Percentiles rank a stretch among this genome's conserved stretches.
phyloP scores from a whole-genome alignment of 2,329 filamentous ascomycete species.

The Aureobasidium subglaciale region DNA sequence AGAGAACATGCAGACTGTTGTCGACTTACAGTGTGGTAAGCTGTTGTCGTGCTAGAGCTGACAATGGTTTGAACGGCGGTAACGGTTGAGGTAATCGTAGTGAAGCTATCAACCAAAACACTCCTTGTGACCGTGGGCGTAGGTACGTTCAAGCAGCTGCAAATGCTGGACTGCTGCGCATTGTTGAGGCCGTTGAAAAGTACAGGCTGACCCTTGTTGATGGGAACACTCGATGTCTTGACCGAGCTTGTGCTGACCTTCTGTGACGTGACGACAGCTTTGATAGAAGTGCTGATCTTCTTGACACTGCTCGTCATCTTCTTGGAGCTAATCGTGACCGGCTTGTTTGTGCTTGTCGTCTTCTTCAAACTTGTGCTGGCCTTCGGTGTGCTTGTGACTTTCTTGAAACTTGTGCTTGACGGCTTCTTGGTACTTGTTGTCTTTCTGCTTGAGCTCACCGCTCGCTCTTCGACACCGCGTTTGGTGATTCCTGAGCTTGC shows the following conservation, averaged over 20 bases:
- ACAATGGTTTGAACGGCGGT: neutral
- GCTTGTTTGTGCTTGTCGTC: neutral
- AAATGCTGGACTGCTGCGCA: slow-evolving; percentile 9
- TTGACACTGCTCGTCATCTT: neutral
- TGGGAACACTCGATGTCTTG: neutral
- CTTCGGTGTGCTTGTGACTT: neutral
- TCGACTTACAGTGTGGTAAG: slow-evolving; percentile 2
- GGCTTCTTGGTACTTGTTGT: neutral
- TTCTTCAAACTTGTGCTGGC: neutral
- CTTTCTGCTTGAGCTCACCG: neutral
- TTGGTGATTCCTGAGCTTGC: neutral
- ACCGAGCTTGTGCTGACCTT: neutral
- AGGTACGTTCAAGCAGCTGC: slow-evolving; percentile 15
- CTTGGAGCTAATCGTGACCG: neutral
- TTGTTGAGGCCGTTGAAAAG: slow-evolving; percentile 6
- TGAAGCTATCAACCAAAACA: neutral
- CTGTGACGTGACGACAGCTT: neutral
- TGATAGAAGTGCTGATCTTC: neutral
- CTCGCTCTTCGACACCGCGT: slow-evolving; percentile 3
- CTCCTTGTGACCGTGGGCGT: slow-evolving; percentile 11
- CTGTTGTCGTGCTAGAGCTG: neutral
- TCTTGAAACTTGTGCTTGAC: neutral
- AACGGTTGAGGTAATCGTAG: neutral
- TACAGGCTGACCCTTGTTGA: neutral
- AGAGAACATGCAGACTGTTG: neutral